phyloP scores from a whole-genome alignment of 2,329 filamentous ascomycete species.

The Calonectria crousiana region DNA sequence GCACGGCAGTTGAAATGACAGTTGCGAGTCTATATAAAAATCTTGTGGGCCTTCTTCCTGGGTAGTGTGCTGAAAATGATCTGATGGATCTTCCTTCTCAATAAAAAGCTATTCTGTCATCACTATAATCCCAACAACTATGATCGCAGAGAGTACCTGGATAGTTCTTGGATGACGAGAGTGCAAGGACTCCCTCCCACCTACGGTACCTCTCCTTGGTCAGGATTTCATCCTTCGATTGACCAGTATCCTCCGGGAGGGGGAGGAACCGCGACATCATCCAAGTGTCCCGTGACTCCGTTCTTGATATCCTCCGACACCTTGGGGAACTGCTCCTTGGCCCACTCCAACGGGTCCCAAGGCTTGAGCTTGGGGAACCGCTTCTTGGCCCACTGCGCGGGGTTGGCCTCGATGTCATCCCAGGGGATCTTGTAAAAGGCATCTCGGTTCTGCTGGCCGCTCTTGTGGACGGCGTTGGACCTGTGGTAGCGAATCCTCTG shows the following conservation, averaged over 20 bases:
- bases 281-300: conserved; percentile 8
- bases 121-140: neutral
- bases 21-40: neutral
- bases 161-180: neutral
- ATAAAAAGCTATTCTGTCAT: neutral
- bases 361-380: conserved; percentile 26
- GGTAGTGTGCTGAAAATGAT: neutral
- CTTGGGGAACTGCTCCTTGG: conserved; percentile 21
- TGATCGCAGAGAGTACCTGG: neutral
- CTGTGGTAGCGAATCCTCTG: conserved; percentile 25
- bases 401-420: conserved; percentile 22
- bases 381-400: conserved; percentile 19
- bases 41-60: neutral
- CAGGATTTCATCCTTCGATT: neutral
- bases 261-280: conserved; percentile 17
- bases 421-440: conserved; percentile 24
- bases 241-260: conserved; percentile 18
- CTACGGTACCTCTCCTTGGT: neutral
- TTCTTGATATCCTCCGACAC: conserved; percentile 20
- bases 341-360: conserved; percentile 19
- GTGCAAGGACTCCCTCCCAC: neutral
- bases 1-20: neutral
- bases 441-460: conserved; percentile 21
- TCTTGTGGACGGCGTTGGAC: conserved; percentile 24
- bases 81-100: neutral